Conservation (phyloP, 495 filamentous ascomycete species). For the Trichoderma erinaceum region DNA sequence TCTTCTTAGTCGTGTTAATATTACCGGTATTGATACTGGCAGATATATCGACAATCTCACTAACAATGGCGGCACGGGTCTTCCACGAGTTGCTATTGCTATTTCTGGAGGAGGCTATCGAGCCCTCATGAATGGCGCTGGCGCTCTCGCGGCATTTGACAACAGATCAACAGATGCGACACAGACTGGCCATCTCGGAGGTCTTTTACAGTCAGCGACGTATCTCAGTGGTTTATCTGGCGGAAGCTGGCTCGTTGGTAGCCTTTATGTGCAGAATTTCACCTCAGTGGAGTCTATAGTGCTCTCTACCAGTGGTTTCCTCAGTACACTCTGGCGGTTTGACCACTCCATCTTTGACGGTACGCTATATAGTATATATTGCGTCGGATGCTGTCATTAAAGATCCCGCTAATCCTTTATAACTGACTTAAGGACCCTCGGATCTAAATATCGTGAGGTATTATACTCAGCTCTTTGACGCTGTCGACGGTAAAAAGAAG, state of each 20-base stretch:
- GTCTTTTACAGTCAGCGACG: constrained; percentile 75
- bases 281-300: constrained; percentile 50
- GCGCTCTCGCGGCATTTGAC: constrained; percentile 80
- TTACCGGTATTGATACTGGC: constrained; percentile 67
- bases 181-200: constrained; percentile 65
- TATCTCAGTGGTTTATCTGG: constrained; percentile 86
- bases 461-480: constrained; percentile 24
- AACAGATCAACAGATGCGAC: constrained; percentile 60
- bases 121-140: constrained; percentile 81
- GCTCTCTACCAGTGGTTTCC: background rate
- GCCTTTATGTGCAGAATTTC: constrained; percentile 89
- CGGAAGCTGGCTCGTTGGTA: constrained; percentile 82
- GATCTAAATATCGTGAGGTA: background rate
- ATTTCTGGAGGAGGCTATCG: constrained; percentile 71
- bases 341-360: constrained; percentile 61
- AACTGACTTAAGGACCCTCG: background rate
- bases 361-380: background rate
- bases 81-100: constrained; percentile 57
- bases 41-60: constrained; percentile 52
- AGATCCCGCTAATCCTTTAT: background rate
- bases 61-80: constrained; percentile 47
- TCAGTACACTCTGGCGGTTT: constrained; percentile 64
- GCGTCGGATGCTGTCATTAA: background rate
- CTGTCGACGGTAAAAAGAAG: constrained; percentile 58
- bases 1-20: constrained; percentile 67